Evolutionary conservation across 352 stramenopile genomes (phyloP).

Genomic region (Pythium grandisporangium): DNA sequence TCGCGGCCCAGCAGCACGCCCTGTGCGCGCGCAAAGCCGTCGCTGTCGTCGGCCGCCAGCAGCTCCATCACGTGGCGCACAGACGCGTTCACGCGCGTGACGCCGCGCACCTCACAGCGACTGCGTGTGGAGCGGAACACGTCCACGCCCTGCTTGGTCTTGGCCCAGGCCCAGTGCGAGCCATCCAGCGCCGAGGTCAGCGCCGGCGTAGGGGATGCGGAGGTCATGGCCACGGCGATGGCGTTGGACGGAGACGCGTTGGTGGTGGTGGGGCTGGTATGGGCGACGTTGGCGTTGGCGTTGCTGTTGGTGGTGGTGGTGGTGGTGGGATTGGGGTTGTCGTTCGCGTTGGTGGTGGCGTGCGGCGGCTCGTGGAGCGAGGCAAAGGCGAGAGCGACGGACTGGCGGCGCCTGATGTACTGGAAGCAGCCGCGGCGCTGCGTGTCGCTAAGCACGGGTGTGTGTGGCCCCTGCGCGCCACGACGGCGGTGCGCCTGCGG

Average conservation of each 20-base stretch:
- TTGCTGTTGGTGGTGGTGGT: slow-evolving; percentile 1
- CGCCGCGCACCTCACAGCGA: slow-evolving; percentile 60
- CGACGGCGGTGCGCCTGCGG: too few relatives aligned
- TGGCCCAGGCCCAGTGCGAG: slow-evolving; percentile 52
- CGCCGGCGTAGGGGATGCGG: too few relatives aligned
- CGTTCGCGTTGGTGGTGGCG: slow-evolving; percentile 1
- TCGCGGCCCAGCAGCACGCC: slow-evolving; percentile 47
- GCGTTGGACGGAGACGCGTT: too few relatives aligned
- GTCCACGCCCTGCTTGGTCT: slow-evolving; percentile 63
- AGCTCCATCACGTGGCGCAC: slow-evolving; percentile 81
- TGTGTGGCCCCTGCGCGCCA: too few relatives aligned
- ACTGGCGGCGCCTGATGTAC: slow-evolving; percentile 74
- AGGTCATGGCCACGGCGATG: too few relatives aligned
- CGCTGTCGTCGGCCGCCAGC: slow-evolving; percentile 36
- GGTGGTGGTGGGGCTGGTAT: not conserved
- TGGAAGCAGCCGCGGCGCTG: slow-evolving; percentile 77
- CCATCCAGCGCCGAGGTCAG: slow-evolving; percentile 6
- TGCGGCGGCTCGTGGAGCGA: slow-evolving; percentile 7
- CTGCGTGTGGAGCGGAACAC: slow-evolving; percentile 61
- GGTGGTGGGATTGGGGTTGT: slow-evolving; percentile 3
- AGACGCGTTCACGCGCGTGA: slow-evolving; percentile 66
- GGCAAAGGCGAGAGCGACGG: slow-evolving; percentile 62
- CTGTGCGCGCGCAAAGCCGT: slow-evolving; percentile 51
- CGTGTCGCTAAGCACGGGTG: slow-evolving; percentile 31
- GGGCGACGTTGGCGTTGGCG: slow-evolving; percentile 1